Conservation (phyloP, 2,329 filamentous ascomycete species). For the Colletotrichum gigasporum region DNA sequence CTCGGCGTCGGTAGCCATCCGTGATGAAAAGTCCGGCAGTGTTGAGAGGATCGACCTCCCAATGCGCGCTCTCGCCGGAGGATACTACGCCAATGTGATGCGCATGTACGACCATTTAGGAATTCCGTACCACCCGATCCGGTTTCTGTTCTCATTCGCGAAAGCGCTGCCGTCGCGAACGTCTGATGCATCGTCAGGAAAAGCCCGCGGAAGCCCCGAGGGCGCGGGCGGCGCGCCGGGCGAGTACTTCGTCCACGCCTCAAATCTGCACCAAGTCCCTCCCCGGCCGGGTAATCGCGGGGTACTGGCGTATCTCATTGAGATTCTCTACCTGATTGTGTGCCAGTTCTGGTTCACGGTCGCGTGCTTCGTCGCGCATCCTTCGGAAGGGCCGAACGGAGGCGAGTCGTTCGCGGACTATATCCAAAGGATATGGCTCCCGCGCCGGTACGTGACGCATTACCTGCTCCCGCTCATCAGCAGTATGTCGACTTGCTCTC, state of each 20-base stretch:
- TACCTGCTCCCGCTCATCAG: slow-evolving; percentile 66
- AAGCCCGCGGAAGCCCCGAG: background rate
- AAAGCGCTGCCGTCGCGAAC: slow-evolving; percentile 34
- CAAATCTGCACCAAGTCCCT: slow-evolving; percentile 60
- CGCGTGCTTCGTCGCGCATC: slow-evolving; percentile 58
- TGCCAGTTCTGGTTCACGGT: slow-evolving; percentile 64
- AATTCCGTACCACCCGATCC: slow-evolving; percentile 57
- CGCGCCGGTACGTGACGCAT: slow-evolving; percentile 53
- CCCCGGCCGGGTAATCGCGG: slow-evolving; percentile 50
- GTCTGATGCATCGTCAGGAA: background rate
- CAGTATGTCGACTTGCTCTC: slow-evolving; percentile 63
- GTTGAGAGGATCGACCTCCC: slow-evolving; percentile 50
- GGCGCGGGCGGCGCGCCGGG: slow-evolving; percentile 36
- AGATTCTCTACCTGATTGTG: slow-evolving; percentile 53
- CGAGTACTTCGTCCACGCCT: slow-evolving; percentile 62
- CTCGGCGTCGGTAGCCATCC: slow-evolving; percentile 47
- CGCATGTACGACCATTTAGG: slow-evolving; percentile 65
- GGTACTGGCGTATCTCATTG: slow-evolving; percentile 50
- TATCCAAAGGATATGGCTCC: slow-evolving; percentile 57
- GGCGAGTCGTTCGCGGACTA: slow-evolving; percentile 60
- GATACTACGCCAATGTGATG: slow-evolving; percentile 64
- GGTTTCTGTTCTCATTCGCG: slow-evolving; percentile 64
- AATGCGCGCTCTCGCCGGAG: slow-evolving; percentile 47
- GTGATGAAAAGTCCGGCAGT: slow-evolving; percentile 39
- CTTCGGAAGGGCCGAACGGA: slow-evolving; percentile 33